phyloP scores from a whole-genome alignment of 31 red algal species.

The Endocladia muricata region DNA sequence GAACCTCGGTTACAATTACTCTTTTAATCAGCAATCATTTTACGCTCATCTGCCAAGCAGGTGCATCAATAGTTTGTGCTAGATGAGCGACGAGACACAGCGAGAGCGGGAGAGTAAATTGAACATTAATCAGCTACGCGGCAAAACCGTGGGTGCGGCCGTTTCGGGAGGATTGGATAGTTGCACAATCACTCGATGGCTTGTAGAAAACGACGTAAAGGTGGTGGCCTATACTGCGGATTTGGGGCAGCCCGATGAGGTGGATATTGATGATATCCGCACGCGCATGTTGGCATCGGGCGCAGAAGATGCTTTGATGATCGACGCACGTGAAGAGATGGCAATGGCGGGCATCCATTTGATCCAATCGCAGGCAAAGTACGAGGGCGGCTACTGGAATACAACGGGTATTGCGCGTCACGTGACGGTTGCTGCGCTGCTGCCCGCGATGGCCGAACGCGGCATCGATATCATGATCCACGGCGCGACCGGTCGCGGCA shows the following conservation, averaged over 20 bases:
- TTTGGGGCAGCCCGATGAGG: conserved; percentile 71
- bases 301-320: conserved; percentile 55
- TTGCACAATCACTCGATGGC: conserved; percentile 69
- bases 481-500: conserved; percentile 72
- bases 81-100: no score
- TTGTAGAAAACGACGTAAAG: conserved; percentile 57
- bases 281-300: conserved; percentile 49
- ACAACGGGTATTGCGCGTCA: conserved; percentile 65
- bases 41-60: no score
- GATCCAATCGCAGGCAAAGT: conserved; percentile 67
- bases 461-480: conserved; percentile 48
- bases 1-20: no score
- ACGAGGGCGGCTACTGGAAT: conserved; percentile 67
- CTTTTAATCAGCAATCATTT: no score
- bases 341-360: conserved; percentile 46
- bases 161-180: conserved; percentile 76
- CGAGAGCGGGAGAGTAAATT: no score
- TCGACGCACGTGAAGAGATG: conserved; percentile 61
- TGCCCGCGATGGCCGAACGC: conserved; percentile 35
- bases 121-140: no score
- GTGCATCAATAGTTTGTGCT: no score
- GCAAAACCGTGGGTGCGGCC: conserved; percentile 60
- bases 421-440: conserved; percentile 52
- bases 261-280: conserved; percentile 29
- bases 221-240: conserved; percentile 65